These are phyloP conservation scores for Polytrichum commune DNA, from an alignment of 225 moss, liverwort and hornwort genomes.

Conservation along the genomic window DNA sequence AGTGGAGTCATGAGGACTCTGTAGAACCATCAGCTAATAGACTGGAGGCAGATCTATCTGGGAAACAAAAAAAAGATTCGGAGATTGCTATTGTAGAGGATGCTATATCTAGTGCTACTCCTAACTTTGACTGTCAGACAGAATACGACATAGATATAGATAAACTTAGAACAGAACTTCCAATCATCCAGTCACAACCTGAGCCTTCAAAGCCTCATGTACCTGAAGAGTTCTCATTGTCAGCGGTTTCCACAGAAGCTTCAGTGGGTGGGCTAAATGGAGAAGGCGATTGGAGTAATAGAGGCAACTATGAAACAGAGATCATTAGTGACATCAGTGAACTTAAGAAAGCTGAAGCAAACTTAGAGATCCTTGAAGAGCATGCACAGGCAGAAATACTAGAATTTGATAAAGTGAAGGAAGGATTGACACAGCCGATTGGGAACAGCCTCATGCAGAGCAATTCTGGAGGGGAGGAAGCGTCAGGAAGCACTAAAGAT, in stretches of 20 bases:
- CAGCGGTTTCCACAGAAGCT: not conserved
- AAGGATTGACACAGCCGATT: no score
- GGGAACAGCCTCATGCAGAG: no score
- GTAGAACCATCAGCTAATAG: no score
- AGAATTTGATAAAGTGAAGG: not conserved
- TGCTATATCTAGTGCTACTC: no score
- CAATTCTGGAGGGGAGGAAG: no score
- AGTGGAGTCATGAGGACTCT: not conserved
- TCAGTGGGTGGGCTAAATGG: not conserved
- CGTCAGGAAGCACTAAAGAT: no score
- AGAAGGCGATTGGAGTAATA: not conserved
- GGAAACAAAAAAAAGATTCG: no score
- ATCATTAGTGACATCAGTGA: not conserved
- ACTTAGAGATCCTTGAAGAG: not conserved
- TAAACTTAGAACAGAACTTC: no score
- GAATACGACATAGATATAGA: no score
- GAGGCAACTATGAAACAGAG: not conserved
- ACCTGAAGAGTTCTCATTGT: not conserved
- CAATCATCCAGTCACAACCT: not conserved
- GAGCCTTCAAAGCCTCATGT: not conserved
- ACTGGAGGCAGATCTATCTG: no score
- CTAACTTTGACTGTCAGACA: no score
- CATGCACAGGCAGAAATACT: not conserved
- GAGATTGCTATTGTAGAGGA: no score
- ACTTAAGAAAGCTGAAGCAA: conserved; percentile 1